Evolutionary conservation across 768 basidiomycete species (phyloP), one percentile per base, ranked within the genome.

Genomic region (Mycena indigotica): DNA sequence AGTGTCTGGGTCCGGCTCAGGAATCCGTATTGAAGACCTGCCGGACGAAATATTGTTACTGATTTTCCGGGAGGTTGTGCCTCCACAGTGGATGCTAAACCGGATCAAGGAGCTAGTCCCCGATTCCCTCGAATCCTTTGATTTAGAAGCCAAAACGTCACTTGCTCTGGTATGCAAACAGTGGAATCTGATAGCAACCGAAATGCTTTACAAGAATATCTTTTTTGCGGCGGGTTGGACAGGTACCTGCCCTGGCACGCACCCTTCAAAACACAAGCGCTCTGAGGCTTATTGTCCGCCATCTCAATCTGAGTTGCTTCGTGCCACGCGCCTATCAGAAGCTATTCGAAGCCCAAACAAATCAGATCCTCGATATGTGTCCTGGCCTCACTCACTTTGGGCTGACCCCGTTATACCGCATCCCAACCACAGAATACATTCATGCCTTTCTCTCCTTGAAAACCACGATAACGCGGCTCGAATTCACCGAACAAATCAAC

Each of bases 201-300:
- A 58, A 16, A 38, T 69, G 29, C 59, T 73, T 3, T 74, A 72
- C 50, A 58, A 67, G 44, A 58, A 67, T 17, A 51, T 73, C 16
- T 60, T 53, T n/a, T 32, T 59, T 74, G 32, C 67, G 61, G 10
- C 61, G 59, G 5, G 49, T 64, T n/a, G 63, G 56, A 24, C 68
- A 72, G 44, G 55, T 72, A 3, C 49, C 53, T 21, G 57, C 53
- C 3, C 60, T 72, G 10, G 59, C 65, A 15, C 28, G 46, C 19
- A 63, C 70, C 0, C 58, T 73, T 16, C 55, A 62, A 39, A 49
- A 17, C 13, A 54, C 52, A 12, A 16, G 41, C 26, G 30, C n/a
- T 3, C 51, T 66, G 6, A 58, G 57, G 1, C 17, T 25, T 6
- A 50, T 65, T 17, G 57, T 67, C 8, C 64, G 57, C 41, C 55